phyloP scores from a whole-genome alignment of 495 filamentous ascomycete species.

The Trichoderma erinaceum region DNA sequence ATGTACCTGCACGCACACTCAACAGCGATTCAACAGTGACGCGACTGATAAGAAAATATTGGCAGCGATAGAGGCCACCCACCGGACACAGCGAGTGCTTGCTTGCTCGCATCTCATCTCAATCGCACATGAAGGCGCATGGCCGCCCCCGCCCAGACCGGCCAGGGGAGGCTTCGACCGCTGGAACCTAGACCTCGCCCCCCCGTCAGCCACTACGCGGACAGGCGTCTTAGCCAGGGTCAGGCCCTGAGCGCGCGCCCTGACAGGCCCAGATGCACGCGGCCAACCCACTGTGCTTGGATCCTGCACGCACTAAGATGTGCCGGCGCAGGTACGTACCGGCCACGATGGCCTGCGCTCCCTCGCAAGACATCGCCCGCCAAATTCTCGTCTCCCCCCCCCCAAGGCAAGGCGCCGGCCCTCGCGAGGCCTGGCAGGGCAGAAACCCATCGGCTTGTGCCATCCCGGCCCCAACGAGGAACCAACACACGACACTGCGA shows the following conservation, averaged over 20 bases:
- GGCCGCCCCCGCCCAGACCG: not conserved
- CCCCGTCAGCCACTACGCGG: not conserved
- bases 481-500: not conserved
- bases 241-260: not conserved
- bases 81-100: not conserved
- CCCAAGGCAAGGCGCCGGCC: not conserved
- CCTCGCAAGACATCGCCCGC: not conserved
- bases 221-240: not conserved
- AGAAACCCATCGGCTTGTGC: constrained; percentile 6
- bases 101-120: not conserved
- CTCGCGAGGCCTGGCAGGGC: not conserved
- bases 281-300: not conserved
- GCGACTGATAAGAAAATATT: not conserved
- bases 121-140: not conserved
- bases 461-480: not conserved
- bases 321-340: not conserved
- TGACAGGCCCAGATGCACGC: not conserved
- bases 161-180: constrained; percentile 6
- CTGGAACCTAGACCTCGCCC: not conserved
- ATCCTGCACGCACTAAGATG: not conserved
- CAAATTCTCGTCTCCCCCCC: not conserved
- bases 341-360: not conserved
- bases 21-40: not conserved
- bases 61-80: not conserved
- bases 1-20: not conserved